phyloP scores from a whole-genome alignment of 441 rosid genomes.

The Melastoma candidum region DNA sequence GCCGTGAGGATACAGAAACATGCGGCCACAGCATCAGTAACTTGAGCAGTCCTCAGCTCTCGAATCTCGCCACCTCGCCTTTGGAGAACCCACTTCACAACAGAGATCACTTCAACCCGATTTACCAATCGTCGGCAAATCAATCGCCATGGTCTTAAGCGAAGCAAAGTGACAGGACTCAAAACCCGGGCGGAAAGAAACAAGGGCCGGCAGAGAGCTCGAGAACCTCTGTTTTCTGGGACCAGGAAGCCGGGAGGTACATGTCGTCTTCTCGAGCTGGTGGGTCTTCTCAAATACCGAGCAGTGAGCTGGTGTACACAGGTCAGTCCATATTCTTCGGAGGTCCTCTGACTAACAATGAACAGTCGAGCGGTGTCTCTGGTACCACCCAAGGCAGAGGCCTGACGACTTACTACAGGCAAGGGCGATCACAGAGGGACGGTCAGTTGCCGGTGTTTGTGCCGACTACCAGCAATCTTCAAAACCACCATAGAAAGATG shows the following conservation, averaged over 20 bases:
- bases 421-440: constrained; percentile 63
- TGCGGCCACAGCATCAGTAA: constrained; percentile 45
- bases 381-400: constrained; percentile 31
- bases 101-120: constrained; percentile 69
- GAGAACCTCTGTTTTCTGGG: constrained; percentile 67
- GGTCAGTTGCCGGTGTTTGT: constrained; percentile 82
- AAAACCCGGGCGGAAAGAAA: constrained; percentile 21
- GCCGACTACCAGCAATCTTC: constrained; percentile 47
- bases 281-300: constrained; percentile 26
- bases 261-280: constrained; percentile 34
- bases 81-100: constrained; percentile 32
- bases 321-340: constrained; percentile 61
- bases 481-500: too few relatives aligned
- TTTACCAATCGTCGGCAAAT: constrained; percentile 48
- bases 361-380: constrained; percentile 31
- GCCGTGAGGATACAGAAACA: constrained; percentile 47
- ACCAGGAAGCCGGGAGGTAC: constrained; percentile 79
- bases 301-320: constrained; percentile 45
- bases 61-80: constrained; percentile 34
- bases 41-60: constrained; percentile 46
- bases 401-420: constrained; percentile 33
- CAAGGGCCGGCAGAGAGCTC: constrained; percentile 24
- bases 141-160: constrained; percentile 42
- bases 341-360: constrained; percentile 42
- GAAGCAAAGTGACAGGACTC: constrained; percentile 26